phyloP scores from a whole-genome alignment of 805 yeast genomes.

The Starmerella vaccinii region DNA sequence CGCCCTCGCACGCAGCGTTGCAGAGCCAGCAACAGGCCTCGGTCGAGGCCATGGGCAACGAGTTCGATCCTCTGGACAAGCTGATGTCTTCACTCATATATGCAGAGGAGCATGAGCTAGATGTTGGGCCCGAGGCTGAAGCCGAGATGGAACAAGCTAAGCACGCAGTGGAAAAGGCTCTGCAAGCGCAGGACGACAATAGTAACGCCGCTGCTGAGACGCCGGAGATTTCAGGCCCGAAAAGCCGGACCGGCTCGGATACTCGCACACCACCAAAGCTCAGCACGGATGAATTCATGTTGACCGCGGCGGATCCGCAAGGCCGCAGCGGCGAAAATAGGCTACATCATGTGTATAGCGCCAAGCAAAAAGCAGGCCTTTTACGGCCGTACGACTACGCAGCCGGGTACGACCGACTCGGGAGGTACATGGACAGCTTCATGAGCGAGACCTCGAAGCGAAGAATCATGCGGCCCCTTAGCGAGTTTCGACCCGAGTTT shows the following conservation, averaged over 20 bases:
- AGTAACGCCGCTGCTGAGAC: too few relatives aligned
- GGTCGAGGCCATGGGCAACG: not conserved
- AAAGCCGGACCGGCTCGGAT: not conserved
- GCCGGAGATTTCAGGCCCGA: not conserved
- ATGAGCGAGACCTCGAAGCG: constrained; percentile 6
- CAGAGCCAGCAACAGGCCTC: constrained; percentile 3
- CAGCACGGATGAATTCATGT: constrained; percentile 3
- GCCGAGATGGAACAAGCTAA: constrained; percentile 1
- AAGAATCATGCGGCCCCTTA: constrained; percentile 1
- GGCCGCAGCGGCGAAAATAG: constrained; percentile 6
- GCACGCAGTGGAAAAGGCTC: not conserved
- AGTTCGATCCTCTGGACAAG: not conserved
- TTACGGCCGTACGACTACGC: constrained; percentile 3
- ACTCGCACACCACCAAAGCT: not conserved
- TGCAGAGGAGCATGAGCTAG: constrained; percentile 1
- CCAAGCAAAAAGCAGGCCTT: constrained; percentile 1
- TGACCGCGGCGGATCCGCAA: constrained; percentile 3
- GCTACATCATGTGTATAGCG: constrained; percentile 1
- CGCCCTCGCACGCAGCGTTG: constrained; percentile 6
- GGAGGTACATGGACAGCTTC: constrained; percentile 6
- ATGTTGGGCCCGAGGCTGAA: not conserved
- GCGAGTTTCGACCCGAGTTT: constrained; percentile 1
- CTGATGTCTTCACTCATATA: constrained; percentile 3
- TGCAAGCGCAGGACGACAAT: not conserved
- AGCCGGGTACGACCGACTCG: constrained; percentile 4